Percentiles rank a stretch among this genome's conserved stretches.
These are phyloP conservation scores for Ramaria sp. DNA, from an alignment of 768 basidiomycete species.

Conservation along the genomic window DNA sequence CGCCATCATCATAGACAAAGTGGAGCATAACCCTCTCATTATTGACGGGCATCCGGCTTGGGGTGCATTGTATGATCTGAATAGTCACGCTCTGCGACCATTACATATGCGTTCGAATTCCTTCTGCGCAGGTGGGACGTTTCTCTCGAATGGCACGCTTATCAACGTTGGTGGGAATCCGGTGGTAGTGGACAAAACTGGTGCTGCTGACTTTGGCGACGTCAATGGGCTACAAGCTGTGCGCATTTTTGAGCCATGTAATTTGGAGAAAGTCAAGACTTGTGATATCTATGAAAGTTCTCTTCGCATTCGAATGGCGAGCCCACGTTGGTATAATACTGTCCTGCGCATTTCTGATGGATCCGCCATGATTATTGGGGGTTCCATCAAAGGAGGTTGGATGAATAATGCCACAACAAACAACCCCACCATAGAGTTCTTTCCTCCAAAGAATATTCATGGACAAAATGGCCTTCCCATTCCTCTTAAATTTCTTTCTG, in stretches of 20 bases:
- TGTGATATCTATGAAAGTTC: conserved; percentile 65
- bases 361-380: conserved; percentile 77
- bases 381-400: conserved; percentile 76
- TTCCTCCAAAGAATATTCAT: conserved; percentile 66
- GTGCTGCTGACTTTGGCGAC: conserved; percentile 67
- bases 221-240: conserved; percentile 62
- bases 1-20: conserved; percentile 71
- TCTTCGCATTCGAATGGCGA: conserved; percentile 54
- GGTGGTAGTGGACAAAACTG: conserved; percentile 51
- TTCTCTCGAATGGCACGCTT: conserved; percentile 65
- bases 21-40: conserved; percentile 72
- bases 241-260: conserved; percentile 61
- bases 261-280: conserved; percentile 29
- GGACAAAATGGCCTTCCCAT: conserved; percentile 59
- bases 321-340: conserved; percentile 74
- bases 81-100: conserved; percentile 48
- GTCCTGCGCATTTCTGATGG: conserved; percentile 60
- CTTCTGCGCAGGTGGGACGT: conserved; percentile 77
- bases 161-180: conserved; percentile 78
- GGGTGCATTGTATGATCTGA: conserved; percentile 64
- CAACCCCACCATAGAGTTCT: conserved; percentile 77
- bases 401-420: conserved; percentile 74
- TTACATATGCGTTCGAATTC: conserved; percentile 67
- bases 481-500: conserved; percentile 46
- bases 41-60: conserved; percentile 72